Evolutionary conservation across 1,139 yeast genomes (phyloP).

Genomic region (Lodderomyces pseudojiufengensis): DNA sequence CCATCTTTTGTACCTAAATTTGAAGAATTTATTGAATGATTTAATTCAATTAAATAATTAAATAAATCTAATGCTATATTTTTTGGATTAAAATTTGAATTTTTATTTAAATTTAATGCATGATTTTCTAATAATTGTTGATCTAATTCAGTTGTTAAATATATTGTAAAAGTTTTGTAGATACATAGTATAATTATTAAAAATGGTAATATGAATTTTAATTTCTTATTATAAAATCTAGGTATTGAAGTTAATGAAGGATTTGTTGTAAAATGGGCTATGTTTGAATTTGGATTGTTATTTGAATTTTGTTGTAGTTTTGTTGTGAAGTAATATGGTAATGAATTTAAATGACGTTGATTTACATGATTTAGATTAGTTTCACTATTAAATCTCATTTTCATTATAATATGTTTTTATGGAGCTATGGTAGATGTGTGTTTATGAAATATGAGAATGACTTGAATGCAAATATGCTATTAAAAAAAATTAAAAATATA

Average conservation of each 20-base stretch:
- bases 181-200: conserved; percentile 15
- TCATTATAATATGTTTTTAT: too few species aligned
- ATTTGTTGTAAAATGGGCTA: not conserved
- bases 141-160: conserved; percentile 17
- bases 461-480: too few species aligned
- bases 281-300: too few species aligned
- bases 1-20: conserved; percentile 19
- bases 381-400: too few species aligned
- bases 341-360: not conserved
- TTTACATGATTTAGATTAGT: too few species aligned
- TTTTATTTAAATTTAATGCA: conserved; percentile 22
- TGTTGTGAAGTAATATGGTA: not conserved
- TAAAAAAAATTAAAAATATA: too few species aligned
- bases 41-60: conserved; percentile 13
- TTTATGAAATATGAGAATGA: too few species aligned
- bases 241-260: conserved; percentile 3
- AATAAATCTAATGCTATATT: conserved; percentile 21
- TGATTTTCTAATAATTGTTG: conserved; percentile 22
- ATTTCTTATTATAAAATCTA: conserved; percentile 18
- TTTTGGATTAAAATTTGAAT: conserved; percentile 29
- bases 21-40: conserved; percentile 1
- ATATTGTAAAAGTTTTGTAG: conserved; percentile 12
- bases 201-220: conserved; percentile 18
- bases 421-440: too few species aligned
- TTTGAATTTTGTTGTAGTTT: not conserved